A percentile compares a stretch with the other conserved stretches of the same genome.
phyloP scores from a whole-genome alignment of 1,139 yeast genomes.

The Entelexis paramagnoliae region DNA sequence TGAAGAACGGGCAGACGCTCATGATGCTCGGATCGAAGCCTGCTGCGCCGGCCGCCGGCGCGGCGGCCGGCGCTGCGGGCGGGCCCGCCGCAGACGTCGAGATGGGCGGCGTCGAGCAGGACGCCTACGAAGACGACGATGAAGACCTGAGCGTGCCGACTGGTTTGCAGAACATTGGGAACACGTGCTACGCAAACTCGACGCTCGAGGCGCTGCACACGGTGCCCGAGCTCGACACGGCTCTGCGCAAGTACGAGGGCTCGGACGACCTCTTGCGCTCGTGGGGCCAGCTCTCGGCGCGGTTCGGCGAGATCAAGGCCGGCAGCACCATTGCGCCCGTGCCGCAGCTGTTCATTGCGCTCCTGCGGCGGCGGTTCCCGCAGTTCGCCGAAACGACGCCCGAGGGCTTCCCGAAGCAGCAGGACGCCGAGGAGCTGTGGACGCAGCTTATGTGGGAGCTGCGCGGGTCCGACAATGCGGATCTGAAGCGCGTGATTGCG shows the following conservation, averaged over 20 bases:
- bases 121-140: slow-evolving; percentile 27
- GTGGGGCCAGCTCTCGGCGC: slow-evolving; percentile 19
- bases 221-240: slow-evolving; percentile 46
- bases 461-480: slow-evolving; percentile 27
- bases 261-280: slow-evolving; percentile 13
- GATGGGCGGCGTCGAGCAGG: slow-evolving; percentile 3
- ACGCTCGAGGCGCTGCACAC: slow-evolving; percentile 70
- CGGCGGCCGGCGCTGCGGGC: slow-evolving; percentile 89
- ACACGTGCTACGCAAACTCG: slow-evolving; percentile 89
- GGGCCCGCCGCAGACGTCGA: slow-evolving; percentile 47
- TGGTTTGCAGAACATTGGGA: slow-evolving; percentile 81
- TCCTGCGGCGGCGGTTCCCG: slow-evolving; percentile 45
- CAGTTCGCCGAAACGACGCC: slow-evolving; percentile 72
- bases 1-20: slow-evolving; percentile 57
- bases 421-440: slow-evolving; percentile 95
- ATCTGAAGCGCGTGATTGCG: slow-evolving; percentile 28
- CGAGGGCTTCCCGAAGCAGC: slow-evolving; percentile 75
- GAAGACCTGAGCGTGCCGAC: slow-evolving; percentile 45
- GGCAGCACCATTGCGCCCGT: slow-evolving; percentile 13
- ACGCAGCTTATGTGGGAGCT: slow-evolving; percentile 60
- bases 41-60: slow-evolving; percentile 29
- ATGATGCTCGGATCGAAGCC: slow-evolving; percentile 78
- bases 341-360: slow-evolving; percentile 54
- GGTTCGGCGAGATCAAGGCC: slow-evolving; percentile 16
- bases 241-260: slow-evolving; percentile 27